These are phyloP conservation scores for Suillus ampliporus DNA, from an alignment of 768 basidiomycete species.

Conservation along the genomic window DNA sequence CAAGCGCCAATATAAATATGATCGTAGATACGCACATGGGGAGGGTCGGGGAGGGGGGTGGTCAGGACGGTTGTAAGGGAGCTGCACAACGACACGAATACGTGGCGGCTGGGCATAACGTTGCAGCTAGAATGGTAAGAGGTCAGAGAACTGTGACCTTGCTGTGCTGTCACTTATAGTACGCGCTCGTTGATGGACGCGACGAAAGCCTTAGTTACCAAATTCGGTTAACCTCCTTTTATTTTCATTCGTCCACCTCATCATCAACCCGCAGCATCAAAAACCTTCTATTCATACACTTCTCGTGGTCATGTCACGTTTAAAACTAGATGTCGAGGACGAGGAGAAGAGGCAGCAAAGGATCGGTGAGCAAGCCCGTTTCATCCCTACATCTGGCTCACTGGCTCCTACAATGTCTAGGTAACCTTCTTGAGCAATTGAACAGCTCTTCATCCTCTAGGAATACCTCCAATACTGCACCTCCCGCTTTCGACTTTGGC, in stretches of 20 bases:
- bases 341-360: constrained; percentile 49
- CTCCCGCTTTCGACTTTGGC: constrained; percentile 42
- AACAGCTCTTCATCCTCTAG: constrained; percentile 30
- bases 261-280: constrained; percentile 8
- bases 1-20: constrained; percentile 5
- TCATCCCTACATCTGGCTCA: constrained; percentile 1
- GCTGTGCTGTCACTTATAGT: no score
- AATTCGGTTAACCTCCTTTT: constrained; percentile 10
- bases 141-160: background rate
- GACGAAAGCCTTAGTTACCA: constrained; percentile 3
- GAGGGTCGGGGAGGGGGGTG: constrained; percentile 68
- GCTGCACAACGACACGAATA: constrained; percentile 76
- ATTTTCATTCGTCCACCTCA: background rate
- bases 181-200: constrained; percentile 11
- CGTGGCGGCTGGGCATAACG: constrained; percentile 37
- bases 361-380: constrained; percentile 42
- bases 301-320: constrained; percentile 10
- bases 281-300: background rate
- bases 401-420: constrained; percentile 30
- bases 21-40: constrained; percentile 55
- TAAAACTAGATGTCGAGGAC: constrained; percentile 52
- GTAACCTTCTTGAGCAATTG: constrained; percentile 47
- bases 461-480: constrained; percentile 10
- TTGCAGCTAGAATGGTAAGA: background rate
- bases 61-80: constrained; percentile 82